These are phyloP conservation scores for Lepidium sativum DNA, from an alignment of 345 rosid species.

Conservation along the genomic window DNA sequence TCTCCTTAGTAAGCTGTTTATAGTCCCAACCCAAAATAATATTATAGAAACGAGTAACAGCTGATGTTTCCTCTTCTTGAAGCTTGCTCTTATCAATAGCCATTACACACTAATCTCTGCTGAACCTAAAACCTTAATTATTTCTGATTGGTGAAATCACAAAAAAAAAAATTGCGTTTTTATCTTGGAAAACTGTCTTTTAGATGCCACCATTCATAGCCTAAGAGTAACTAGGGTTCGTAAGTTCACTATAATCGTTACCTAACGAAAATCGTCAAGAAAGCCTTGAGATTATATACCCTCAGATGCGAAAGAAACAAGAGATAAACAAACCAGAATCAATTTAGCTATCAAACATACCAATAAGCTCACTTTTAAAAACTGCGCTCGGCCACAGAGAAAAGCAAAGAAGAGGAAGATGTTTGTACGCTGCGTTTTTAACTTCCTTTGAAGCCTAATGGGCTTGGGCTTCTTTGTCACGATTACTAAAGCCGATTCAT, in stretches of 20 bases:
- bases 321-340: not conserved
- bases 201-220: no score
- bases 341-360: not conserved
- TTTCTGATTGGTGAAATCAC: no score
- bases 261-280: not conserved
- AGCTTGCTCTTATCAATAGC: conserved; percentile 50
- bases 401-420: conserved; percentile 6
- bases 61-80: conserved; percentile 49
- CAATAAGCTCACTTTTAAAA: not conserved
- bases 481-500: not conserved
- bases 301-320: not conserved
- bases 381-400: conserved; percentile 8
- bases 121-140: no score
- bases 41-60: conserved; percentile 51
- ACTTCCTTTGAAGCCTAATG: conserved; percentile 1
- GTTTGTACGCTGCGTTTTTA: not conserved
- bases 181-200: no score
- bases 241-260: not conserved
- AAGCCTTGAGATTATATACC: not conserved
- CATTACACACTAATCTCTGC: conserved; percentile 22
- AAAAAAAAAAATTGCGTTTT: no score
- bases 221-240: not conserved
- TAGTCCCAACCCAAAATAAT: conserved; percentile 76
- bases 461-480: conserved; percentile 13
- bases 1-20: conserved; percentile 47